Base-by-base conservation (phyloP, 768 basidiomycete genomes). In the Russula vinacea region DNA sequence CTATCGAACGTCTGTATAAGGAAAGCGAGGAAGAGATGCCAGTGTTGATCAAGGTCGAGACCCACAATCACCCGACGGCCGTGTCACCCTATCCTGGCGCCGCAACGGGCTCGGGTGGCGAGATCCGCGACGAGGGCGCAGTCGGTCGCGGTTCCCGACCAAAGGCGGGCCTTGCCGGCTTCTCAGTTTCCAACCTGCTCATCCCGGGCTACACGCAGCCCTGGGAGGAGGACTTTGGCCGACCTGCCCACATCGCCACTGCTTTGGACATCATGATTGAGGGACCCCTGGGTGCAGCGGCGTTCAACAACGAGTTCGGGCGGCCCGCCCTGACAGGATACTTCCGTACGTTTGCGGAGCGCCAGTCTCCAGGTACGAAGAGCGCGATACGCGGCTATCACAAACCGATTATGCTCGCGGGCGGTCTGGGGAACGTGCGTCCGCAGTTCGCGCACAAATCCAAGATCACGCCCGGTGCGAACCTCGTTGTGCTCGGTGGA, bases 361-460 rank as follows among this genome's bases (percentile, higher is more conserved):
- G 83, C 51, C 80, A 94, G 1, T 81, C 87, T 1, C 81, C 87
- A 24, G 73, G 84, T 35, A 76, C 79, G 10, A 73, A 75, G 40
- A 83, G 75, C 32, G 90, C 93, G 73, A 77, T 94, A n/a, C 78
- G 95, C 59, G 97, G 97, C 0, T 99, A 98, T 75, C 97, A 98
- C 78, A 99, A 99, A 74, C 97, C 97, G 16, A 97, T 99, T 79
- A 99, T 99, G 97, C 90, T 99, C 68, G 96, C 97, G 9, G 97
- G 97, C 22, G 97, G 97, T 29, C 85, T 94, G 67, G 97, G 97
- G 5, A 98, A 90, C 71, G 95, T 98, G 45, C 86, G 92, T 17
- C 87, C 89, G 5, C 77, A 82, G 67, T 95, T 91, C 70, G 86
- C 95, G 37, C 82, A 78, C 71, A 99, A 99, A 77, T 78, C 81